Evolutionary conservation across 345 rosid species (phyloP).

Genomic region (Ceriops tagal): DNA sequence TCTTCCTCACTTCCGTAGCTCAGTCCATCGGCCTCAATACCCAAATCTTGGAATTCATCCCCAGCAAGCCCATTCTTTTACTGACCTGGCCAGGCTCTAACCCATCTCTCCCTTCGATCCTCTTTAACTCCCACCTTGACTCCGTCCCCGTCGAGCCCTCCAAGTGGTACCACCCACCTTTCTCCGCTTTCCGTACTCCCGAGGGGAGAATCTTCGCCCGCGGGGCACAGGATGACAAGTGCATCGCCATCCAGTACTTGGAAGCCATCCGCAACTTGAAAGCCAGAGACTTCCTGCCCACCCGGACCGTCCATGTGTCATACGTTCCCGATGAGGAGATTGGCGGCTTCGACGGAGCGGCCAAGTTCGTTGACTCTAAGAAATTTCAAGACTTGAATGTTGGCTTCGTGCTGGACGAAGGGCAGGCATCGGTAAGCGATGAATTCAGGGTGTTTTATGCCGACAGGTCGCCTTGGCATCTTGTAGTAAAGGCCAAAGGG

Average conservation of each 20-base stretch:
- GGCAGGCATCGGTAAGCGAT: constrained; percentile 67
- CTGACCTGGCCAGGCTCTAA: constrained; percentile 73
- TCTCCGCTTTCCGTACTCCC: constrained; percentile 59
- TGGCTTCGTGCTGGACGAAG: constrained; percentile 83
- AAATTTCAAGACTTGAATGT: constrained; percentile 66
- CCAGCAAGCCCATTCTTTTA: constrained; percentile 53
- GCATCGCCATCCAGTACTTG: constrained; percentile 72
- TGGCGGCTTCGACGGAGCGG: constrained; percentile 66
- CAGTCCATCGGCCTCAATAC: constrained; percentile 44
- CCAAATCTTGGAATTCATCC: constrained; percentile 45
- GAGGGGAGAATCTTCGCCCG: constrained; percentile 72
- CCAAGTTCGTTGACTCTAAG: constrained; percentile 46
- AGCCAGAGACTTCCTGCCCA: constrained; percentile 41
- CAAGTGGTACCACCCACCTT: constrained; percentile 80
- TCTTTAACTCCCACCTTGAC: constrained; percentile 90
- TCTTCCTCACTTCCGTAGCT: constrained; percentile 57
- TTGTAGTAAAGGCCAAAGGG: constrained; percentile 55
- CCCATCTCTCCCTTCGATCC: constrained; percentile 64
- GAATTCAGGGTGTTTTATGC: constrained; percentile 72
- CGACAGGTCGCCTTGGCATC: constrained; percentile 63
- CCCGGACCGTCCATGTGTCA: constrained; percentile 56
- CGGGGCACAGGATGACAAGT: constrained; percentile 90
- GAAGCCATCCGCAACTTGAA: constrained; percentile 69
- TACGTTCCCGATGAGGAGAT: constrained; percentile 87
- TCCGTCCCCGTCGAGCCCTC: constrained; percentile 82